phyloP scores from a whole-genome alignment of 2,329 filamentous ascomycete genomes.

The Sporothrix luriei region DNA sequence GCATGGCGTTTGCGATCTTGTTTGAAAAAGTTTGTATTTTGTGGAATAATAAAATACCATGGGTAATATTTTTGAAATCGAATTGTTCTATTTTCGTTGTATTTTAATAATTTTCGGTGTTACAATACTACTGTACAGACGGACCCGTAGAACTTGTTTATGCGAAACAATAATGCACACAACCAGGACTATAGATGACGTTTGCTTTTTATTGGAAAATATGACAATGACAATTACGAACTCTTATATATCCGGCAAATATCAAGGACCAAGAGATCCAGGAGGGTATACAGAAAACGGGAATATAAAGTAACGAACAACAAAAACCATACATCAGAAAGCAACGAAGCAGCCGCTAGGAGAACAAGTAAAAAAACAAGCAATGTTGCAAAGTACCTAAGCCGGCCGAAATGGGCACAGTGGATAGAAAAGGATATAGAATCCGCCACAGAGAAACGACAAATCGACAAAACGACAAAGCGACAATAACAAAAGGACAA shows the following conservation, averaged over 20 bases:
- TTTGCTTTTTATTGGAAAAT: conserved; percentile 8
- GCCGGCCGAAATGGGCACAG: background rate
- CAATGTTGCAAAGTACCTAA: background rate
- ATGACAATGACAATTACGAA: conserved; percentile 25
- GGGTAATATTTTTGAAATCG: background rate
- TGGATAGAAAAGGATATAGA: background rate
- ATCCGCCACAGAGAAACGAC: background rate
- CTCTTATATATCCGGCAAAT: conserved; percentile 32
- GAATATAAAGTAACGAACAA: background rate
- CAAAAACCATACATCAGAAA: background rate
- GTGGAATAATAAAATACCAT: conserved; percentile 9
- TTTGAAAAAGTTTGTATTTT: conserved; percentile 20
- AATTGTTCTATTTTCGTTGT: background rate
- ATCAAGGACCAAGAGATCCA: conserved; percentile 33
- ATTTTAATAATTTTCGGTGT: background rate
- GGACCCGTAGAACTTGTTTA: background rate
- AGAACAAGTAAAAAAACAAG: background rate
- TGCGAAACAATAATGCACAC: background rate
- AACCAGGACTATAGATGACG: background rate
- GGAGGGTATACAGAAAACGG: conserved; percentile 39
- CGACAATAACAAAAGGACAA: background rate
- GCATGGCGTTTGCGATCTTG: conserved; percentile 28
- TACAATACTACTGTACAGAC: too few species aligned
- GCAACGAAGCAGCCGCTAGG: background rate
- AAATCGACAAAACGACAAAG: background rate